phyloP scores from a whole-genome alignment of 2,329 filamentous ascomycete genomes.

The Paramyrothecium sp. region DNA sequence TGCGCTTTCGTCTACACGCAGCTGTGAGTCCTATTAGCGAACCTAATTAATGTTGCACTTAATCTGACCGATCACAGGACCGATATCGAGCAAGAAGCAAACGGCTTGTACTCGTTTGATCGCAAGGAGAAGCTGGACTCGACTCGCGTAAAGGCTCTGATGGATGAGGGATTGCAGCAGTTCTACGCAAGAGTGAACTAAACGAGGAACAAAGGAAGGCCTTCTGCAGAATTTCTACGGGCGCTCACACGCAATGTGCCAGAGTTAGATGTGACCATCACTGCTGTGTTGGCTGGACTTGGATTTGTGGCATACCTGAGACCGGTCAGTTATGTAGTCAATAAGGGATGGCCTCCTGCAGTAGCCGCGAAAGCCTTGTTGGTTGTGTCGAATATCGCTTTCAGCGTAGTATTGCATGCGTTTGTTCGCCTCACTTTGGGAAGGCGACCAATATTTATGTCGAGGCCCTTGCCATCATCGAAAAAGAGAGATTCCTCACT shows the following conservation, averaged over 20 bases:
- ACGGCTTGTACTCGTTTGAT: constrained; percentile 64
- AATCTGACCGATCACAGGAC: constrained; percentile 27
- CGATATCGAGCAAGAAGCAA: constrained; percentile 67
- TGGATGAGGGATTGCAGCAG: constrained; percentile 47
- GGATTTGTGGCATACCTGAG: neutral
- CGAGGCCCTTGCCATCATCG: too few species aligned
- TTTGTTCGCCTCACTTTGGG: neutral
- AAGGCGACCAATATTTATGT: too few species aligned
- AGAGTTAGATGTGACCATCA: neutral
- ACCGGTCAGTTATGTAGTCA: too few species aligned
- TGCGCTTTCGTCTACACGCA: constrained; percentile 68
- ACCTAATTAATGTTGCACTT: neutral
- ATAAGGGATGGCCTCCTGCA: too few species aligned
- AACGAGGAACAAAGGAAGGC: neutral
- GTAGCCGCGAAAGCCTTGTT: neutral
- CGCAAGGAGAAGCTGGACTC: constrained; percentile 60
- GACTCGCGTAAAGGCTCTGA: constrained; percentile 53
- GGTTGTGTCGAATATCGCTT: neutral
- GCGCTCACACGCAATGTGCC: neutral
- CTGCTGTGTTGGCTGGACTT: neutral
- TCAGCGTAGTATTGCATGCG: neutral
- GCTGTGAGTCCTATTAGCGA: constrained; percentile 43
- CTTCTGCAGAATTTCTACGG: neutral
- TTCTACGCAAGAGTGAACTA: constrained; percentile 38
- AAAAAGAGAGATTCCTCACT: too few species aligned